Evolutionary conservation across 2,329 filamentous ascomycete genomes (phyloP).

Genomic region (Dactylellina haptotyla): DNA sequence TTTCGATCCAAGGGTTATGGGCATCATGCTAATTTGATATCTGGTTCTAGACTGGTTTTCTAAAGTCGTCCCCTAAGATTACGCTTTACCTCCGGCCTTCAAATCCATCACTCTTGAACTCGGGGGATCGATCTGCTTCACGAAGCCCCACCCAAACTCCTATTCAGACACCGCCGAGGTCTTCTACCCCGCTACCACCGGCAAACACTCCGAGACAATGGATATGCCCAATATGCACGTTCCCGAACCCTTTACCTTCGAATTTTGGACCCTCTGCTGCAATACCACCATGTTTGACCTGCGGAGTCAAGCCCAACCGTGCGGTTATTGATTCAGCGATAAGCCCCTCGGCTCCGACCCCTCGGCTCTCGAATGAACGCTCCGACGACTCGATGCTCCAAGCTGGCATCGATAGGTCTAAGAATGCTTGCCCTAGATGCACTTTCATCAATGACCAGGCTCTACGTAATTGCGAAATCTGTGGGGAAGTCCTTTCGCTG

Average conservation of each 20-base stretch:
- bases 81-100: conserved; percentile 81
- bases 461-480: conserved; percentile 86
- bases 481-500: conserved; percentile 65
- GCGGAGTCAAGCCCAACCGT: conserved; percentile 81
- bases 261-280: conserved; percentile 87
- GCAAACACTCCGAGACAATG: conserved; percentile 65
- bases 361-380: conserved; percentile 5
- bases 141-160: conserved; percentile 65
- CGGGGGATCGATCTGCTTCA: conserved; percentile 60
- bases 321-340: conserved; percentile 56
- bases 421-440: conserved; percentile 77
- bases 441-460: conserved; percentile 95
- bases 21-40: not conserved
- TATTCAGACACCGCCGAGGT: conserved; percentile 59
- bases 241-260: conserved; percentile 83
- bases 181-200: conserved; percentile 60
- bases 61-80: conserved; percentile 94
- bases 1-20: not conserved
- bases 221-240: conserved; percentile 86
- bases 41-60: conserved; percentile 76
- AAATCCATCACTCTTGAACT: conserved; percentile 61
- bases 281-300: conserved; percentile 82
- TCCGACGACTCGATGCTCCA: conserved; percentile 30
- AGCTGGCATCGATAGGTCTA: conserved; percentile 55
- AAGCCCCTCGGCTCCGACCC: conserved; percentile 18